These are phyloP conservation scores for Colletotrichum sp. DNA, from an alignment of 2,329 filamentous ascomycete species.

Conservation along the genomic window DNA sequence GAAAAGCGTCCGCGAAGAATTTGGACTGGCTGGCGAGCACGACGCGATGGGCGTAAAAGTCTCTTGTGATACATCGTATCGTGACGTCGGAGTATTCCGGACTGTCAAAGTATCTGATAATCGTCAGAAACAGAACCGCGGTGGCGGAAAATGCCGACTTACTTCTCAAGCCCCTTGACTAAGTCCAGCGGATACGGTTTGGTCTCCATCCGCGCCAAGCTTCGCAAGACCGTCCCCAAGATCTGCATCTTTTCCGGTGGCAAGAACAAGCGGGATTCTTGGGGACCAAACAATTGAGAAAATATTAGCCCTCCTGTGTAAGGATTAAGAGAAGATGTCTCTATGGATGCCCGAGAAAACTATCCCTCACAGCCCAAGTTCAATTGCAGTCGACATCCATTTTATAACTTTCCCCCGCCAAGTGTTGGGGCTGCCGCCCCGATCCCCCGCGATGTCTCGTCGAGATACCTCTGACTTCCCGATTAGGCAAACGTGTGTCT, in stretches of 20 bases:
- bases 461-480: background rate
- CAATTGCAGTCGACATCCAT: background rate
- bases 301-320: background rate
- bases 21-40: background rate
- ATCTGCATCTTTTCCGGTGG: background rate
- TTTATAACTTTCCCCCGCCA: background rate
- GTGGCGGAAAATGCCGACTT: background rate
- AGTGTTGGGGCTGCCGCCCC: background rate
- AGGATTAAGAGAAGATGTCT: accelerated
- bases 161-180: background rate
- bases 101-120: background rate
- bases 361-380: accelerated
- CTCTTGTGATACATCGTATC: background rate
- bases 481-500: background rate
- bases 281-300: background rate
- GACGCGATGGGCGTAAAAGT: background rate
- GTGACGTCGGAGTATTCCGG: background rate
- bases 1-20: background rate
- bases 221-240: background rate
- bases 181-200: background rate
- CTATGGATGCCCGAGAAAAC: background rate
- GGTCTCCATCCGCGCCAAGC: background rate
- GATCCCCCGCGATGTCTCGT: background rate
- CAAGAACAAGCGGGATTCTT: background rate
- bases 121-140: background rate